Percentiles rank a stretch among this genome's conserved stretches.
Conservation (phyloP, 2,329 filamentous ascomycete species). For the Cladosporium oxysporum region DNA sequence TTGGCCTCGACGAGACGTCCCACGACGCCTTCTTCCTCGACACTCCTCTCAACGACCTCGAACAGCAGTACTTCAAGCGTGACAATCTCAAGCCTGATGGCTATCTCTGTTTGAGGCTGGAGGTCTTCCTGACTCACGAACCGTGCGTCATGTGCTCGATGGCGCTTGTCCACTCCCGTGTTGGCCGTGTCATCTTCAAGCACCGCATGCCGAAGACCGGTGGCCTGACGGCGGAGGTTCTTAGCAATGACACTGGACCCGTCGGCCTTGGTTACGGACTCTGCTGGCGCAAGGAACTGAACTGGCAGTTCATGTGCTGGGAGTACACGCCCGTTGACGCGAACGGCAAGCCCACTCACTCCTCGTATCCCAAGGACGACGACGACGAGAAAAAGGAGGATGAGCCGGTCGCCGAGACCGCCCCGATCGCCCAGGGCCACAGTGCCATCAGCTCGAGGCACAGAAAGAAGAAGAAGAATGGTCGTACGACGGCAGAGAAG, state of each 20-base stretch:
- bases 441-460: constrained; percentile 4
- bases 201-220: constrained; percentile 78
- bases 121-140: constrained; percentile 93
- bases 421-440: not conserved
- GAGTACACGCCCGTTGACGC: constrained; percentile 51
- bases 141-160: constrained; percentile 96
- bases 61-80: constrained; percentile 62
- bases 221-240: constrained; percentile 72
- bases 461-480: constrained; percentile 20
- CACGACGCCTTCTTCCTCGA: constrained; percentile 65
- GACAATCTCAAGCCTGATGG: constrained; percentile 72
- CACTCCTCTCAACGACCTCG: constrained; percentile 66
- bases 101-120: constrained; percentile 90
- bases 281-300: constrained; percentile 72
- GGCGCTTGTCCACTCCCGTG: constrained; percentile 91
- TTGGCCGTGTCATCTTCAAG: constrained; percentile 81
- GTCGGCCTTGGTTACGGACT: constrained; percentile 57
- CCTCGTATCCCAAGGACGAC: not conserved
- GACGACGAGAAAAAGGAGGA: constrained; percentile 2
- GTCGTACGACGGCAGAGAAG: constrained; percentile 18
- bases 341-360: constrained; percentile 17
- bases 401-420: not conserved
- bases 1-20: constrained; percentile 35
- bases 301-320: constrained; percentile 84
- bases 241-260: constrained; percentile 39